Conservation (phyloP, 768 basidiomycete species). For the Auriscalpium vulgare region DNA sequence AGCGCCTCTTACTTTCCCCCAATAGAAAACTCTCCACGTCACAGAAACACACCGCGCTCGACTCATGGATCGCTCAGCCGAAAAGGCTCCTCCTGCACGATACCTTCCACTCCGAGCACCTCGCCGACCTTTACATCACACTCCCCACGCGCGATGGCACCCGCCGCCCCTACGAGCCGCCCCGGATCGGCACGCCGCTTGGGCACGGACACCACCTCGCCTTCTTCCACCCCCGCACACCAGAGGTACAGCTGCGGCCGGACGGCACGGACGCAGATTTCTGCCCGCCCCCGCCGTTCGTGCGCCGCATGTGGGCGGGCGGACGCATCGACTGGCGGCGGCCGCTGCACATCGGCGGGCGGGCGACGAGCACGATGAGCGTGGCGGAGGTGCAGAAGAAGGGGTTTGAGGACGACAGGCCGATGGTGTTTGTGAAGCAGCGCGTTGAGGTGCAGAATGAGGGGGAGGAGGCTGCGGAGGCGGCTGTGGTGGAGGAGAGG, state of each 20-base stretch:
- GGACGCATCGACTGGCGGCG: slow-evolving; percentile 60
- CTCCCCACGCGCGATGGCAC: slow-evolving; percentile 67
- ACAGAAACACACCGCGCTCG: slow-evolving; percentile 23
- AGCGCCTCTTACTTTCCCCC: not conserved
- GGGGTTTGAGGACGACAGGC: slow-evolving; percentile 51
- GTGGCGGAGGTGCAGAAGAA: slow-evolving; percentile 53
- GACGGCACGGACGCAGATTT: slow-evolving; percentile 71
- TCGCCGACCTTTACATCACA: slow-evolving; percentile 59
- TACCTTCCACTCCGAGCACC: slow-evolving; percentile 44
- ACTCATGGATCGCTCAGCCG: slow-evolving; percentile 46
- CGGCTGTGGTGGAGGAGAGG: slow-evolving; percentile 54
- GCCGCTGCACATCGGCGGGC: slow-evolving; percentile 47
- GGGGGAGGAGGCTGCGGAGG: slow-evolving; percentile 27
- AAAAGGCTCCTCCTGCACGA: slow-evolving; percentile 41
- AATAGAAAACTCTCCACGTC: slow-evolving; percentile 6
- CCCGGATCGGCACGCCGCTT: slow-evolving; percentile 34
- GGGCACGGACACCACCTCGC: slow-evolving; percentile 62
- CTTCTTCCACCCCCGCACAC: slow-evolving; percentile 63
- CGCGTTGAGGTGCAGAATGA: slow-evolving; percentile 41
- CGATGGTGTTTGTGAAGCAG: slow-evolving; percentile 74
- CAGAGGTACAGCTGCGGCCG: slow-evolving; percentile 46
- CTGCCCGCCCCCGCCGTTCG: slow-evolving; percentile 66
- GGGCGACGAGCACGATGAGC: slow-evolving; percentile 38
- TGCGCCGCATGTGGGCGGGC: slow-evolving; percentile 77
- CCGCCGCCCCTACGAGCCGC: slow-evolving; percentile 29